Evolutionary conservation across 2,329 filamentous ascomycete species (phyloP).

Genomic region (Stachybotrys chlorohalonatus): DNA sequence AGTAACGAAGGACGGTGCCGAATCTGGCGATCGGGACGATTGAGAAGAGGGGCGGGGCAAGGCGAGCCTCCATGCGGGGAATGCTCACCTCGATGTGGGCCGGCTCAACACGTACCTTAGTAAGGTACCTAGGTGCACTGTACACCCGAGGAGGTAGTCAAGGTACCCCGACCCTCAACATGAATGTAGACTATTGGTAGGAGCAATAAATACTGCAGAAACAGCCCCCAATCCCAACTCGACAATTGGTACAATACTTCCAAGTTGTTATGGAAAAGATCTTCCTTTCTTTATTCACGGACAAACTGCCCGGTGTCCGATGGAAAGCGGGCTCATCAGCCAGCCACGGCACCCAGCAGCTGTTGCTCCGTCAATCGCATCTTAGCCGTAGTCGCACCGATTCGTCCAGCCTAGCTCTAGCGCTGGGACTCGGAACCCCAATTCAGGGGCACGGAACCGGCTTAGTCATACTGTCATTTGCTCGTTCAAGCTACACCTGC

Average conservation of each 20-base stretch:
- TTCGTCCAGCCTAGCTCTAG: no score
- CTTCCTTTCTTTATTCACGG: no score
- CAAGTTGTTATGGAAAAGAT: background rate
- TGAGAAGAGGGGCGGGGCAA: constrained; percentile 5
- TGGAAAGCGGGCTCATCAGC: no score
- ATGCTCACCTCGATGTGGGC: constrained; percentile 9
- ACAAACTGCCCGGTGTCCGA: no score
- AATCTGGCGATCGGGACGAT: constrained; percentile 17
- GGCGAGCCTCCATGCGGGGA: constrained; percentile 14
- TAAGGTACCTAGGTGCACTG: background rate
- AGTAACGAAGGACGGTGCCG: constrained; percentile 13
- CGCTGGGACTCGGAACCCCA: background rate
- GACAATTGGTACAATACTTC: background rate
- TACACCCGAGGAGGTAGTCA: background rate
- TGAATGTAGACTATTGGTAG: background rate
- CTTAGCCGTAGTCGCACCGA: no score
- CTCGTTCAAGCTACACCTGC: background rate
- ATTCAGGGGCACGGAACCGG: background rate
- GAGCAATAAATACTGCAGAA: background rate
- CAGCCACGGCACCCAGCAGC: no score
- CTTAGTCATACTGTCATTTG: background rate
- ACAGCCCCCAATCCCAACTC: background rate
- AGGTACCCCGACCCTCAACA: background rate
- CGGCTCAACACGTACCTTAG: constrained; percentile 6
- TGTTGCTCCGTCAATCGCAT: no score